Base-by-base conservation (phyloP, 2,329 filamentous ascomycete genomes). In the Periglandula ipomoeae region DNA sequence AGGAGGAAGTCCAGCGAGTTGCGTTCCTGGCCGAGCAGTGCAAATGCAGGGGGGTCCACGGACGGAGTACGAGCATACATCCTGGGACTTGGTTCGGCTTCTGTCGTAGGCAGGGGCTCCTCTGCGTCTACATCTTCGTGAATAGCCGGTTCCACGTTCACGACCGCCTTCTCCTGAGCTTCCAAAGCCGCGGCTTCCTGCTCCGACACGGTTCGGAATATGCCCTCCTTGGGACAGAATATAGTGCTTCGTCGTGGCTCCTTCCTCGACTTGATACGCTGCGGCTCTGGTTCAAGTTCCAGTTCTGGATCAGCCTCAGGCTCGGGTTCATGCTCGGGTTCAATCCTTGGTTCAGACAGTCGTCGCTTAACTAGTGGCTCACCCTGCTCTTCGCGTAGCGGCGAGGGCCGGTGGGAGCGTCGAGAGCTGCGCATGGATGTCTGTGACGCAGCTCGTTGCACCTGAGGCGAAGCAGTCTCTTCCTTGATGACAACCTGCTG, bases 1-100 rank as follows among this genome's bases (percentile, higher is more conserved):
- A 84, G 73, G 5, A 84, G 73, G 3, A 80, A 84, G 15, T 80
- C 68, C 4, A 84, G 70, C 2, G 79, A 84, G 5, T 73, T 75
- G 39, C 79, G 75, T 56, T 74, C 69, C 52, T 78, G 71, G 5
- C 68, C 65, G 13, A 76, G 60, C 19, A 80, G 59, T 37, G 79
- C 79, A 58, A 75, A 76, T n/a, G 76, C 64, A 2, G 81, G 80
- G 19, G 79, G 79, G 13, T 84, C 80, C 37, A 79, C 73, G 0
- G 80, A 83, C 11, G 80, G 80, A 2, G 79, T 82, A 52, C 79
- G 71, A 11, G 78, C 73, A 60, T 74, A 81, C 53, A 67, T 66
- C 24, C 67, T 60, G 27, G 62, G 62, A 45, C 66, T 61, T 32
- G 56, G 56, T 24, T 65, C 62, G 3, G 62, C 54, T 11, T 66